phyloP scores from a whole-genome alignment of 2,329 filamentous ascomycete genomes.

The Stylonectria norvegica region DNA sequence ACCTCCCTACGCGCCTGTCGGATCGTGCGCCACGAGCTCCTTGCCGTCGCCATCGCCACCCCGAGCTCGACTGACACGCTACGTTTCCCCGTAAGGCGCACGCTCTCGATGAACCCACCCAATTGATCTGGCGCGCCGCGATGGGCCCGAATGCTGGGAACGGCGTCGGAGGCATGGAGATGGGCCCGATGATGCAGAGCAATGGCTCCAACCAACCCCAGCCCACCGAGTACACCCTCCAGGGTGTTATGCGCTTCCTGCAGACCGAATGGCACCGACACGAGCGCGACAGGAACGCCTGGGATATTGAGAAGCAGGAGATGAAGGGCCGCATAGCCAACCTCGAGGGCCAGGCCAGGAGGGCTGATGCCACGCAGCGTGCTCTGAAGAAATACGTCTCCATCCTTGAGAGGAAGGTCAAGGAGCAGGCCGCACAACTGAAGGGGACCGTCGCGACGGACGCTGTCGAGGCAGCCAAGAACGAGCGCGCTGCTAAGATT shows the following conservation, averaged over 20 bases:
- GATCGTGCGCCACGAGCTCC: constrained; percentile 7
- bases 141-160: constrained; percentile 44
- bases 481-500: constrained; percentile 51
- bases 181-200: constrained; percentile 43
- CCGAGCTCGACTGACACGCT: constrained; percentile 22
- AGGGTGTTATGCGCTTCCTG: constrained; percentile 95
- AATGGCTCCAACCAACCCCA: constrained; percentile 50
- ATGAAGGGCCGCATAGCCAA: constrained; percentile 98
- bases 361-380: constrained; percentile 83
- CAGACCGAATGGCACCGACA: constrained; percentile 99
- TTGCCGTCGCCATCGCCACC: constrained; percentile 13
- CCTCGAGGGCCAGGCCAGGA: constrained; percentile 83
- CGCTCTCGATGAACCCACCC: constrained; percentile 38
- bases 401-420: constrained; percentile 84
- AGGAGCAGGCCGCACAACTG: constrained; percentile 72
- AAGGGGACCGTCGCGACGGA: constrained; percentile 44
- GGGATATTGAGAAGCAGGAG: constrained; percentile 98
- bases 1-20: constrained; percentile 2
- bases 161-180: constrained; percentile 46
- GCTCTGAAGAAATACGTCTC: constrained; percentile 85
- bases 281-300: constrained; percentile 94
- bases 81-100: constrained; percentile 19
- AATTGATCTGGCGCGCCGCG: constrained; percentile 36
- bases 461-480: constrained; percentile 43
- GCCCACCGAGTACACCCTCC: constrained; percentile 60